Evolutionary conservation across 2,329 filamentous ascomycete species (phyloP).

Genomic region (Scedosporium apiospermum): DNA sequence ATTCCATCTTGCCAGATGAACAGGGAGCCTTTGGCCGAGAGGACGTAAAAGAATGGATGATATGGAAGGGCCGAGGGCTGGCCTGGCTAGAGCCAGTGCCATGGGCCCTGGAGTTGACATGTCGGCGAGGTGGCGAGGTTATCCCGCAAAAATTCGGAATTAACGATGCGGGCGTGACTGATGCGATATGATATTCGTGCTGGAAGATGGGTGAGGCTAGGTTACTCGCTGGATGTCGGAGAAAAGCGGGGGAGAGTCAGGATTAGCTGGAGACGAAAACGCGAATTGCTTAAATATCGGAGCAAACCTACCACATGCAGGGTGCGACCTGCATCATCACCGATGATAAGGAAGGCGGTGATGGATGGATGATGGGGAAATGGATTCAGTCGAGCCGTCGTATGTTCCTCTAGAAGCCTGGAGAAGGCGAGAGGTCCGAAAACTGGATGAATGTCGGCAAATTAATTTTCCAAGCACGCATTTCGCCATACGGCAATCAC

Average conservation of each 20-base stretch:
- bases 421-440: not conserved
- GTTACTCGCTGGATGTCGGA: not conserved
- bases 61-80: not conserved
- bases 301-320: not conserved
- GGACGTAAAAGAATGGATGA: not conserved
- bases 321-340: constrained; percentile 1
- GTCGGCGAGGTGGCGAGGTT: constrained; percentile 1
- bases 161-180: not conserved
- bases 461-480: not conserved
- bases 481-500: not conserved
- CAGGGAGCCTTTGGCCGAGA: not conserved
- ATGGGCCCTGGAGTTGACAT: constrained; percentile 5
- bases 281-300: not conserved
- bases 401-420: not conserved
- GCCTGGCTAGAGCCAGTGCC: constrained; percentile 5
- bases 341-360: not conserved
- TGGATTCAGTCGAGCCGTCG: not conserved
- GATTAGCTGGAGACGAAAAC: not conserved
- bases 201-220: not conserved
- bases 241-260: not conserved
- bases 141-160: not conserved
- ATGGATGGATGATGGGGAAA: not conserved
- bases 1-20: not conserved
- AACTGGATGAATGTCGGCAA: not conserved
- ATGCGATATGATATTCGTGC: not conserved